Evolutionary conservation across 78 protist genomes (phyloP).

Genomic region (Speleostelium caveatum): DNA sequence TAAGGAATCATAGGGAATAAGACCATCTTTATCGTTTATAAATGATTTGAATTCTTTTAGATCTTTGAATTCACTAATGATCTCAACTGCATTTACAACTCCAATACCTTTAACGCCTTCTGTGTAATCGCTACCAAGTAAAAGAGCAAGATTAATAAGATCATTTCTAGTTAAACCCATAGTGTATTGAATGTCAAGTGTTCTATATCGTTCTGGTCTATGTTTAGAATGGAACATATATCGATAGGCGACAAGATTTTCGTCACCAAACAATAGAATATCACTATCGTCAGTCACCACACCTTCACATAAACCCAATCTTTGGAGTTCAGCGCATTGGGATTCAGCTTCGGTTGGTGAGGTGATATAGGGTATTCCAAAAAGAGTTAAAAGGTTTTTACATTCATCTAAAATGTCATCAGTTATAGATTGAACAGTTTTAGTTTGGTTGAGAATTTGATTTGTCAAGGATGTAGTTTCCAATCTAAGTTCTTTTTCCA

Average conservation of each 20-base stretch:
- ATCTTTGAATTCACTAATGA: slow-evolving; percentile 44
- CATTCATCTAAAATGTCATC: slow-evolving; percentile 59
- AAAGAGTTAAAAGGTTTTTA: slow-evolving; percentile 56
- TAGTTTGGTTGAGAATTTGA: slow-evolving; percentile 19
- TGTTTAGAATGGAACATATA: slow-evolving; percentile 43
- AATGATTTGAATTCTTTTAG: slow-evolving; percentile 35
- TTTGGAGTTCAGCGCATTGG: slow-evolving; percentile 79
- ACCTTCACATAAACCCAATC: slow-evolving; percentile 77
- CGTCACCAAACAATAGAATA: slow-evolving; percentile 71
- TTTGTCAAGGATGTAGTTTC: not conserved
- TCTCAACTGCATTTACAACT: slow-evolving; percentile 82
- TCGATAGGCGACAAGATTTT: slow-evolving; percentile 18
- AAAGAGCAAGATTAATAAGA: slow-evolving; percentile 36
- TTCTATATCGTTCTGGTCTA: slow-evolving; percentile 19
- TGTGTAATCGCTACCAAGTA: slow-evolving; percentile 79
- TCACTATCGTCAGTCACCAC: slow-evolving; percentile 84
- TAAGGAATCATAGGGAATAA: not conserved
- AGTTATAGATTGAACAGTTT: slow-evolving; percentile 15
- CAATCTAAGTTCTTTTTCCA: slow-evolving; percentile 30
- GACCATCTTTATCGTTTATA: not conserved
- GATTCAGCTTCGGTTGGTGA: slow-evolving; percentile 86
- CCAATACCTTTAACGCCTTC: slow-evolving; percentile 82
- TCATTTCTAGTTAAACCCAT: slow-evolving; percentile 31
- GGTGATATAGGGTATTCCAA: slow-evolving; percentile 82
- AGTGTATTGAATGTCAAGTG: not conserved